Evolutionary conservation across 2,329 filamentous ascomycete genomes (phyloP), one percentile per base, ranked within the genome.

Genomic region (Niveomyces coronatus): DNA sequence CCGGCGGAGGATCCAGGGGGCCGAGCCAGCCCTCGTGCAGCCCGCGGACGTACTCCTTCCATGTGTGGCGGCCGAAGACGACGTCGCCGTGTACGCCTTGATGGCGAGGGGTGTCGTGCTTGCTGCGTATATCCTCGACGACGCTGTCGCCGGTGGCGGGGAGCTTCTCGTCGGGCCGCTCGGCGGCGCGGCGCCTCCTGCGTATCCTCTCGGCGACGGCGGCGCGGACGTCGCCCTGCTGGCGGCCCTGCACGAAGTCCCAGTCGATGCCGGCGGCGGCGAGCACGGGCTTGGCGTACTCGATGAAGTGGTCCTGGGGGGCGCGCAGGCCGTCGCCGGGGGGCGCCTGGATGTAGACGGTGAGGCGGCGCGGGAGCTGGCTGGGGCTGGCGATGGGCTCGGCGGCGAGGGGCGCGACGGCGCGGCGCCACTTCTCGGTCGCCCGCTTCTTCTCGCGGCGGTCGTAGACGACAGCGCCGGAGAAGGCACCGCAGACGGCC

Each of bases 21-120:
- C 91, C 89, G 17, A 98, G 65, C 89, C 91, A 98, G 40, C 91
- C 91, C 62, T 98, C 91, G 56, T 98, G 91, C 47, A 96, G 55
- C 31, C 91, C 91, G 42, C 88, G 74, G 17, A 96, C 67, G 57
- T 96, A 98, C 62, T 98, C 91, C 63, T 95, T 98, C 91, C 91
- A 98, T 9, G 89, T 81, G 56, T 95, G 84, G 40, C 89, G 70
- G 10, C 91, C 91, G 50, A 98, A 76, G 14, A 96, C 78, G 36
- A 98, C 70, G 55, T 96, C 89, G 31, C 91, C 91, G 45, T 74
- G 73, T 16, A 82, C 67, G 9, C 85, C 88, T 4, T 79, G 68
- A 53, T 82, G 89, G 23, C 85, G 77, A 18, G 66, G 68, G 9
- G 89, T 74, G 6, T 80, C 80, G 44, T 78, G 76, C 46, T 68